phyloP scores from a whole-genome alignment of 2,329 filamentous ascomycete species.

The Keithomyces neogunnii region DNA sequence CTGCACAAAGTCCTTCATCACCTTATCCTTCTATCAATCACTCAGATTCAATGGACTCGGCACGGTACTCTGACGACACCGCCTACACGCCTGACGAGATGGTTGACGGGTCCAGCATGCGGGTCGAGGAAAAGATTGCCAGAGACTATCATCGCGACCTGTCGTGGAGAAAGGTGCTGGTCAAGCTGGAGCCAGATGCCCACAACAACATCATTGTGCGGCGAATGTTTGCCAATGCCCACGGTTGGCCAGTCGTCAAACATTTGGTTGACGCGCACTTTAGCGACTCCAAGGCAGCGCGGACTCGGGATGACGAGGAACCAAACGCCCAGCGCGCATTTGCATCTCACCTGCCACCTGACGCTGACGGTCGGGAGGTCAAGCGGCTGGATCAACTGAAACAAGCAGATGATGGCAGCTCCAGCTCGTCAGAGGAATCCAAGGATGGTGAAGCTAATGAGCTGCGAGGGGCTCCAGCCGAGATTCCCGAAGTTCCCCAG shows the following conservation, averaged over 20 bases:
- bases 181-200: constrained; percentile 89
- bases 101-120: constrained; percentile 61
- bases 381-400: constrained; percentile 19
- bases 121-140: constrained; percentile 96
- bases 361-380: constrained; percentile 58
- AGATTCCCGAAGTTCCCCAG: constrained; percentile 36
- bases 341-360: constrained; percentile 45
- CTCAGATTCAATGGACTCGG: constrained; percentile 34
- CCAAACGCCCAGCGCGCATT: constrained; percentile 61
- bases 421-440: background rate
- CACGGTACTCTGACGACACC: constrained; percentile 45
- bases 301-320: constrained; percentile 60
- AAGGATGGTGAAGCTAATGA: constrained; percentile 8
- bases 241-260: constrained; percentile 94
- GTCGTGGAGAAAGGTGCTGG: constrained; percentile 93
- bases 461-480: constrained; percentile 27
- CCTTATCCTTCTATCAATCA: constrained; percentile 27
- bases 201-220: constrained; percentile 98
- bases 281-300: constrained; percentile 55
- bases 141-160: constrained; percentile 87
- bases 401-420: constrained; percentile 20
- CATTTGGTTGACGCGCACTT: constrained; percentile 95
- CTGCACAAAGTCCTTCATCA: constrained; percentile 22
- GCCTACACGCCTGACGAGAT: constrained; percentile 29
- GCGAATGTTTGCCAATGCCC: constrained; percentile 93